Evolutionary conservation across 1,284 basidiomycete species (phyloP), one percentile per base, ranked within the genome.

Genomic region (Cryptococcus sp.): DNA sequence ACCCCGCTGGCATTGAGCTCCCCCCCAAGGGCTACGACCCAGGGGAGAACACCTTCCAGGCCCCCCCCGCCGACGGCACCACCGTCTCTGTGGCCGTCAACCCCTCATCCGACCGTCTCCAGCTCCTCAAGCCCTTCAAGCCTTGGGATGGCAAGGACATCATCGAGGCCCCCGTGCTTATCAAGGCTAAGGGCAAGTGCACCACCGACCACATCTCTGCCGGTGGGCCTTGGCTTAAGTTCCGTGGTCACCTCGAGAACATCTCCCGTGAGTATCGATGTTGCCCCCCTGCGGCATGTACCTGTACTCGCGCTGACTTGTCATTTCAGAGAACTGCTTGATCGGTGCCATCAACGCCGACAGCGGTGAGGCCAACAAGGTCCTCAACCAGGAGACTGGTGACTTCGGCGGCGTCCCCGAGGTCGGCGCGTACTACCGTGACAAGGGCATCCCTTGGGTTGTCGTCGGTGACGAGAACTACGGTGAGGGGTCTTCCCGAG

Each of bases 161-260:
- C 54, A 81, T 83, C 56, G 88, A 92, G 72, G 84, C 95, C 68
- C 94, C 94, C 44, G 83, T 98, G 64, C 82, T 98, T 72, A 98
- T 98, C 84, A 98, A 98, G 85, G 95, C 91, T 64, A 83, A 87
- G 82, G 96, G 96, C 84, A 98, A 99, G 84, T 99, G 96, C 88
- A 98, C 81, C 63, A 82, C 81, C 62, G 81, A 82, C 68, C 79
- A 80, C 73, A 80, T 70, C 63, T 70, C 71, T 46, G 61, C 70
- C 44, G 95, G 93, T 82, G 95, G 95, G 58, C 95, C 95, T 46
- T 98, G 95, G 95, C 85, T 98, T 80, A 97, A 97, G 82, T 98
- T 94, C 84, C 91, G 95, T 82, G 95, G 95, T 66, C 95, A 98
- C 80, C 86, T 98, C 71, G 85, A 96, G 79, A 98, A 98, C 85